phyloP scores from a whole-genome alignment of 2,329 filamentous ascomycete genomes.

The Paecilomyces sp. region DNA sequence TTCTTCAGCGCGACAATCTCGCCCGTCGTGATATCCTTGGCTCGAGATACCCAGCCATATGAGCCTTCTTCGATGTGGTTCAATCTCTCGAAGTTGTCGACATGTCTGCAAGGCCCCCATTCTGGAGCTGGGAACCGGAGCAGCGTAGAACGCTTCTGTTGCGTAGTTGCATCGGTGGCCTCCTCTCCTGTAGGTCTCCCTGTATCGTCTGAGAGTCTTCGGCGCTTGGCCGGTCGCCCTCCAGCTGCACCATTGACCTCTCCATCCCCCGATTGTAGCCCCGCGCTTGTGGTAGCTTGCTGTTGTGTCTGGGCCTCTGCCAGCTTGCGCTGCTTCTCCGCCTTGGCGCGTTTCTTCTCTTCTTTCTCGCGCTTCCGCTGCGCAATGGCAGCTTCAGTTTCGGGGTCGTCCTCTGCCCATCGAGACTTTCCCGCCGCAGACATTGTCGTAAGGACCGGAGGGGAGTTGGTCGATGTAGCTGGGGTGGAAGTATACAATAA shows the following conservation, averaged over 20 bases:
- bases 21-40: slow-evolving; percentile 64
- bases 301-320: slow-evolving; percentile 38
- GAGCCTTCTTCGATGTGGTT: slow-evolving; percentile 98
- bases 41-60: slow-evolving; percentile 89
- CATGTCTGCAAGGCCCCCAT: slow-evolving; percentile 68
- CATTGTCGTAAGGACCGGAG: slow-evolving; percentile 36
- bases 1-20: slow-evolving; percentile 87
- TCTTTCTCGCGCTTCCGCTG: slow-evolving; percentile 76
- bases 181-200: slow-evolving; percentile 19
- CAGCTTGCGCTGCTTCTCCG: slow-evolving; percentile 66
- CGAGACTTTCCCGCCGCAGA: slow-evolving; percentile 61
- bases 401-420: slow-evolving; percentile 82
- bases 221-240: slow-evolving; percentile 50
- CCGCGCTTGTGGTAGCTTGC: slow-evolving; percentile 3
- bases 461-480: neutral
- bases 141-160: slow-evolving; percentile 46
- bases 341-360: slow-evolving; percentile 77
- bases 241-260: slow-evolving; percentile 21
- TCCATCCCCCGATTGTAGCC: slow-evolving; percentile 8
- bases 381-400: slow-evolving; percentile 61
- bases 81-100: slow-evolving; percentile 82
- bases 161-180: neutral
- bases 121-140: slow-evolving; percentile 62
- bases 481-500: neutral
- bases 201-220: slow-evolving; percentile 53